Evolutionary conservation across 805 yeast genomes (phyloP), one percentile per base, ranked within the genome.

Genomic region (Metschnikowia koreensis): DNA sequence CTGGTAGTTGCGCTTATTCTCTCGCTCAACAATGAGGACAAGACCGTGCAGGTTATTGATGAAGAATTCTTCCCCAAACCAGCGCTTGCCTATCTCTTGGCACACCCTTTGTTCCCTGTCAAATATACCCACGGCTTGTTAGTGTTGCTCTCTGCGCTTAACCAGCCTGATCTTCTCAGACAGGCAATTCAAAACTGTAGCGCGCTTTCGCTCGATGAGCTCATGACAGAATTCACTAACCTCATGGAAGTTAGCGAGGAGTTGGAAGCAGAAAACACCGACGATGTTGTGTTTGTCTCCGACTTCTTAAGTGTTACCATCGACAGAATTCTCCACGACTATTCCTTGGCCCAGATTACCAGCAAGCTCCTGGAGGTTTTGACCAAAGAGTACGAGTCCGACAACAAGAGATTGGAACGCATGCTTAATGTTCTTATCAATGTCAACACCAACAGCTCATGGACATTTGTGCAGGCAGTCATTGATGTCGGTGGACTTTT

Each of bases 51-150:
- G 54, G 56, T 63, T 52, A 48, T 53, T 9, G 52, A 61, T 43
- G 62, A 60, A 12, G 64, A 60, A 15, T 74, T 76, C 51, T 60
- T 79, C 36, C 82, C 94, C 47, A 83, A 84, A 60, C 69, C 69
- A 44, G 75, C 90, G 2, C 67, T 89, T 44, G 80, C 86, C 1
- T 92, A 89, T 63, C 74, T 92, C 34, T 74, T 93, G 55, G 87
- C 97, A 2, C 96, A 93, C 70, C 97, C 97, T 15, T 70, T 89
- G 16, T 91, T 86, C 68, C 97, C 97, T 9, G 67, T 73, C 13
- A 70, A 75, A 16, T 79, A 76, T 53, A 74, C 89, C 9, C 67
- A 70, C 5, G 83, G 83, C 1, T 66, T 92, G 42, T 68, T 93
- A 41, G 63, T 73, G 13, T 71, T 89, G 28, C 75, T 77, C 43